Evolutionary conservation across 2,329 filamentous ascomycete species (phyloP).

Genomic region (Phialophora verrucosa): DNA sequence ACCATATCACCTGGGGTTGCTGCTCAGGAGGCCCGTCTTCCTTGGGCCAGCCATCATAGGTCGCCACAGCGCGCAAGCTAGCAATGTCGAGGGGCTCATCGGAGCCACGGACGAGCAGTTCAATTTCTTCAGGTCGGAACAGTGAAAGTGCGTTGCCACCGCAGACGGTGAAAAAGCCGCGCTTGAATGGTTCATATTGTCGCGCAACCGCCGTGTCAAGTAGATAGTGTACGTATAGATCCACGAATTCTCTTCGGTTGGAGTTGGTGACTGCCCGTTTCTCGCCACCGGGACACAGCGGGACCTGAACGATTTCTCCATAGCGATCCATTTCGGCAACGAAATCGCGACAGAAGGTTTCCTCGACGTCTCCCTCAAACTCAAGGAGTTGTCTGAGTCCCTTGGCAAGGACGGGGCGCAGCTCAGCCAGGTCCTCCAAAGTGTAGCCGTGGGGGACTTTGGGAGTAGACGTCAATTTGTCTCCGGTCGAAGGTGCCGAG

Average conservation of each 20-base stretch:
- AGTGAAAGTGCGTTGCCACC: slow-evolving; percentile 85
- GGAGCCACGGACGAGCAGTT: slow-evolving; percentile 82
- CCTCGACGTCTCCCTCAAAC: slow-evolving; percentile 81
- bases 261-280: slow-evolving; percentile 77
- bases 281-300: slow-evolving; percentile 76
- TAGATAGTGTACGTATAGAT: slow-evolving; percentile 79
- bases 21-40: slow-evolving; percentile 52
- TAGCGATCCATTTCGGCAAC: slow-evolving; percentile 78
- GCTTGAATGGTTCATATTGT: slow-evolving; percentile 92
- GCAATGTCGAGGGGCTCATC: slow-evolving; percentile 81
- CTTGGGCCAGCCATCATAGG: slow-evolving; percentile 79
- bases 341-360: slow-evolving; percentile 82
- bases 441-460: slow-evolving; percentile 70
- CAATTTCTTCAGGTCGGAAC: slow-evolving; percentile 89
- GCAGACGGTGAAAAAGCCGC: slow-evolving; percentile 91
- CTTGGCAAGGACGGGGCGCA: slow-evolving; percentile 74
- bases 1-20: slow-evolving; percentile 78
- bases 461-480: slow-evolving; percentile 62
- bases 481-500: slow-evolving; percentile 68
- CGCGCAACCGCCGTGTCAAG: slow-evolving; percentile 77
- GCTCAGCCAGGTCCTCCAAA: slow-evolving; percentile 82
- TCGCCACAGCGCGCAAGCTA: slow-evolving; percentile 75
- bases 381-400: slow-evolving; percentile 79
- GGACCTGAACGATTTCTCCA: slow-evolving; percentile 68
- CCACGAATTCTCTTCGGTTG: slow-evolving; percentile 85